Base-by-base conservation (phyloP, 169 alveolate genomes). In the Plasmodium adleri region DNA sequence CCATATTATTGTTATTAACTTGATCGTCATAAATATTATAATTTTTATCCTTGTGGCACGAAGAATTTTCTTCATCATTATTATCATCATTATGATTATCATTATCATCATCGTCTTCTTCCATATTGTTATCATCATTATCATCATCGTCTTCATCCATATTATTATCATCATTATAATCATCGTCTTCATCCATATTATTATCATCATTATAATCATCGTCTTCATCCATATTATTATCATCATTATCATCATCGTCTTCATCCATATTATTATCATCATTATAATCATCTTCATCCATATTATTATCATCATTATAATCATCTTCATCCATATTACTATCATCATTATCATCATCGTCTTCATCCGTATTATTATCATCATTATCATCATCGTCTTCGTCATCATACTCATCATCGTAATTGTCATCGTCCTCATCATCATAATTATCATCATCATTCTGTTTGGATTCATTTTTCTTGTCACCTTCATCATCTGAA, bases 401-500 rank as follows among this genome's bases (percentile, higher is more conserved):
- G 7, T 67, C 5, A 12, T 9, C n/a, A 10, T 17, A 22, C 0
- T 67, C 74, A 5, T 45, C 17, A 26, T 24, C 45, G 8, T 56
- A 49, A 10, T 28, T 17, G 10, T 17, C 71, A 20, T 62, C 58
- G 10, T 52, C 43, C 0, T 20, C 56, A 22, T 24, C 17, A 50
- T 47, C 83, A 3, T 28, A 54, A 0, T 9, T 24, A 0, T 8
- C 50, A 6, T 50, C 47, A 1, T 50, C 45, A 10, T 13, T 32
- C 20, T 5, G 39, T n/a, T 47, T 68, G 3, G 49, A 13, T 7
- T 8, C 8, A 13, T 17, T 45, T 12, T 56, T 6, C 24, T 49
- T 20, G 49, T 58, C 73, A 58, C 74, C 13, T 20, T 83, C 83
- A 9, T 70, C 83, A 15, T 83, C 89, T 0, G 89, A 78, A 6